Percentiles rank a stretch among this genome's conserved stretches.
phyloP scores from a whole-genome alignment of 2,329 filamentous ascomycete species.

The Neopestalotiopsis sp. region DNA sequence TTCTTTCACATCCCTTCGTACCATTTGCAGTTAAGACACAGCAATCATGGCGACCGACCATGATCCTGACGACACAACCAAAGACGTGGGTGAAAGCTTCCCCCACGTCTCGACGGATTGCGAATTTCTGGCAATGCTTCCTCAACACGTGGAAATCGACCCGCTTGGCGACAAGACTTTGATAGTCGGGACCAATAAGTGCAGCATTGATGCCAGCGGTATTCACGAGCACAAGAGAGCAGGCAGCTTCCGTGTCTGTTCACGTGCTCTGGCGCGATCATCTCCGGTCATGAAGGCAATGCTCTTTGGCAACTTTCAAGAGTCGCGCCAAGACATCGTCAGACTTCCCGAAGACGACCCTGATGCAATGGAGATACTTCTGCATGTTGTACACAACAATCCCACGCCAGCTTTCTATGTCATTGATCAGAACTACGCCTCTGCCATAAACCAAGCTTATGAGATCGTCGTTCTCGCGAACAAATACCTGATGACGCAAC shows the following conservation, averaged over 20 bases:
- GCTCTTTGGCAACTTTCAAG: neutral
- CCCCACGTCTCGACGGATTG: too few relatives aligned
- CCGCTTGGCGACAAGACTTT: neutral
- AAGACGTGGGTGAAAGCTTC: too few relatives aligned
- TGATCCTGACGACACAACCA: too few relatives aligned
- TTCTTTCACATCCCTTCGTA: too few relatives aligned
- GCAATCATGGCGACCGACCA: too few relatives aligned
- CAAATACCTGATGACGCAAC: neutral
- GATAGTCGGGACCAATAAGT: neutral
- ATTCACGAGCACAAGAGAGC: neutral
- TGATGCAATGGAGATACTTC: too few relatives aligned
- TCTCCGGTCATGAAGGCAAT: neutral
- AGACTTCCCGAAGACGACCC: neutral
- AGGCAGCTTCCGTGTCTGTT: neutral
- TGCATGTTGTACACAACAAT: too few relatives aligned
- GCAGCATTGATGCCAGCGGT: neutral
- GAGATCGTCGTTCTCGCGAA: neutral
- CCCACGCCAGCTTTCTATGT: too few relatives aligned
- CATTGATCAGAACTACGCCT: too few relatives aligned
- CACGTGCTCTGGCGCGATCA: neutral
- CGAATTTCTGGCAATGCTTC: too few relatives aligned
- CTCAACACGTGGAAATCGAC: neutral
- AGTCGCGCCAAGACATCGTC: neutral
- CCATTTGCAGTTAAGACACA: too few relatives aligned
- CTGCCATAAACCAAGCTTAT: neutral